These are phyloP conservation scores for Globisporangium rhizosaccharum DNA, from an alignment of 352 stramenopile genomes.

Conservation along the genomic window DNA sequence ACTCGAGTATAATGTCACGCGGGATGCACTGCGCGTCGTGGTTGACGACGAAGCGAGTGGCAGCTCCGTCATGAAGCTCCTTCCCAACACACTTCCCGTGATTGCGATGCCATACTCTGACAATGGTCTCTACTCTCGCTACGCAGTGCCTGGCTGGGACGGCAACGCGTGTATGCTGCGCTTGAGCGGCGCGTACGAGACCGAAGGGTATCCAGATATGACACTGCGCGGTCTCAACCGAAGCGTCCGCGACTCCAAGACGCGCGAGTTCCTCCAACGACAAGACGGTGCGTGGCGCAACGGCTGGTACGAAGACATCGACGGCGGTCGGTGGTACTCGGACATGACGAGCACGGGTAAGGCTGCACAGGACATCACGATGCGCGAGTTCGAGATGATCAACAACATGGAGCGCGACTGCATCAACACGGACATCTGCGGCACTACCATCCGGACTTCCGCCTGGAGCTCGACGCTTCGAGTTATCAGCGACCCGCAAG, in stretches of 20 bases:
- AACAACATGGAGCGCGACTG: slow-evolving; percentile 1
- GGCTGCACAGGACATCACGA: background rate
- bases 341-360: background rate
- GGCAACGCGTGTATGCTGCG: slow-evolving; percentile 25
- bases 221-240: slow-evolving; percentile 6
- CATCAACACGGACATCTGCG: background rate
- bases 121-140: slow-evolving; percentile 17
- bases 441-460: background rate
- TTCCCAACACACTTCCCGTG: slow-evolving; percentile 29
- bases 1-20: slow-evolving; percentile 20
- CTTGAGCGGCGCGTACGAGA: slow-evolving; percentile 18
- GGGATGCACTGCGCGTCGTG: slow-evolving; percentile 15
- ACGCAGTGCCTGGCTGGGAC: slow-evolving; percentile 24
- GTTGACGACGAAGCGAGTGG: slow-evolving; percentile 5
- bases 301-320: slow-evolving; percentile 10
- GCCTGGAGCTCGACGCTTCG: slow-evolving; percentile 12
- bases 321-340: slow-evolving; percentile 1
- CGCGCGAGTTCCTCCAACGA: background rate
- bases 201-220: background rate
- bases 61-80: background rate
- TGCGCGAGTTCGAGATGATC: slow-evolving; percentile 5
- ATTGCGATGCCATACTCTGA: slow-evolving; percentile 40
- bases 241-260: background rate
- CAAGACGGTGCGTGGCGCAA: slow-evolving; percentile 3
- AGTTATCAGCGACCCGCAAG: background rate